These are phyloP conservation scores for Pisolithus microcarpus DNA, from an alignment of 768 basidiomycete species.

Conservation along the genomic window DNA sequence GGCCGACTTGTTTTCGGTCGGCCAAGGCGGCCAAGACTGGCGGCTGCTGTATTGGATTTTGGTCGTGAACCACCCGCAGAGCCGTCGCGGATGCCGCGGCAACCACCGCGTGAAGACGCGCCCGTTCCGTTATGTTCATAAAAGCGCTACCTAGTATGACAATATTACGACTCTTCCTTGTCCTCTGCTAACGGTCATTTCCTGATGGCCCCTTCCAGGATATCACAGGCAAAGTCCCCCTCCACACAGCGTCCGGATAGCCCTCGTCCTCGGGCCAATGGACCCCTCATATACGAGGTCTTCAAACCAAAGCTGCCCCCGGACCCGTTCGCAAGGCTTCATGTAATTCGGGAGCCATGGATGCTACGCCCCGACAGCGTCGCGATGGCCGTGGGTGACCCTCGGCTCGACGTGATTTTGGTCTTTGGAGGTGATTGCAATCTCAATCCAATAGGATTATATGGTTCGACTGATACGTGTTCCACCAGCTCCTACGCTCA, in stretches of 20 bases:
- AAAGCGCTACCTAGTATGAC: background rate
- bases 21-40: no score
- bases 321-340: conserved; percentile 27
- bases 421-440: conserved; percentile 30
- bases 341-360: conserved; percentile 23
- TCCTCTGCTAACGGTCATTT: background rate
- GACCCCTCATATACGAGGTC: conserved; percentile 12
- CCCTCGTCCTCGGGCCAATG: conserved; percentile 55
- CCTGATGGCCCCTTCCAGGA: conserved; percentile 4
- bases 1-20: no score
- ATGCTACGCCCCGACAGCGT: conserved; percentile 18
- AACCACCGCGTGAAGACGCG: no score
- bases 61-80: no score
- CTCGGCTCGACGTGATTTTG: conserved; percentile 28
- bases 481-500: conserved; percentile 22
- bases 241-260: conserved; percentile 66
- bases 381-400: conserved; percentile 9
- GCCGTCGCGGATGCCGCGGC: no score
- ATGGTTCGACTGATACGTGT: background rate
- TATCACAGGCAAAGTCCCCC: background rate
- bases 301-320: conserved; percentile 29
- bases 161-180: background rate
- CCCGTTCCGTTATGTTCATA: background rate
- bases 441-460: background rate
- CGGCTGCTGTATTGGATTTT: no score